Base-by-base conservation (phyloP, 2,329 filamentous ascomycete genomes). In the Microdochium bolleyi region DNA sequence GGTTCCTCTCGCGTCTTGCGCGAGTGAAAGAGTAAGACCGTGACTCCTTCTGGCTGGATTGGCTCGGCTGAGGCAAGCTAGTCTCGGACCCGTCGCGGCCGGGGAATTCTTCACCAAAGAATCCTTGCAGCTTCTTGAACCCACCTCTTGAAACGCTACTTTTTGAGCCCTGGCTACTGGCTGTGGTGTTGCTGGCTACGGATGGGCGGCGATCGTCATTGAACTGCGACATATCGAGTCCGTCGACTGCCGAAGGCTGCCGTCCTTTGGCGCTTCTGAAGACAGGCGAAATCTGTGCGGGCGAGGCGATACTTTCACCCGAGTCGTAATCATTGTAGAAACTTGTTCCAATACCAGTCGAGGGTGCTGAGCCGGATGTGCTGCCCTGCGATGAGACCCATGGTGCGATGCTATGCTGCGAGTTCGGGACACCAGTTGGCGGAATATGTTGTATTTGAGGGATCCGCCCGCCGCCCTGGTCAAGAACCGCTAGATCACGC, bases 71-170 rank as follows among this genome's bases (percentile, higher is more conserved):
- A 56, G 77, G 73, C 61, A 88, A 69, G 70, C 82, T 85, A 60
- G 81, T 79, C 54, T 95, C 89, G 51, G 88, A 91, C 58, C 85
- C 85, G 65, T 92, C 87, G 58, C 80, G 77, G 37, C 80, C 82
- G 54, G 84, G 83, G 67, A 88, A 90, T 64, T 96, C 92, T 62
- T 96, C 92, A 49, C 92, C 92, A 70, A 96, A 95, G 67, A 96
- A 92, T 44, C 87, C 89, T 65, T 94, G 89, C 57, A 96, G 76
- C 70, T 92, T 94, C 70, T 92, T 91, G 53, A 87, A 80, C 51
- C 88, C 83, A 60, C 85, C 83, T 55, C 87, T 78, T 55, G 83
- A 85, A 56, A 84, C 75, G 67, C 86, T 88, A 54, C 80, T 80
- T 70, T 85, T 86, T 44, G 92, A 95, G 32, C 89, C 88, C 58